Evolutionary conservation across 2,329 filamentous ascomycete species (phyloP).

Genomic region (Fusarium agapanthi): DNA sequence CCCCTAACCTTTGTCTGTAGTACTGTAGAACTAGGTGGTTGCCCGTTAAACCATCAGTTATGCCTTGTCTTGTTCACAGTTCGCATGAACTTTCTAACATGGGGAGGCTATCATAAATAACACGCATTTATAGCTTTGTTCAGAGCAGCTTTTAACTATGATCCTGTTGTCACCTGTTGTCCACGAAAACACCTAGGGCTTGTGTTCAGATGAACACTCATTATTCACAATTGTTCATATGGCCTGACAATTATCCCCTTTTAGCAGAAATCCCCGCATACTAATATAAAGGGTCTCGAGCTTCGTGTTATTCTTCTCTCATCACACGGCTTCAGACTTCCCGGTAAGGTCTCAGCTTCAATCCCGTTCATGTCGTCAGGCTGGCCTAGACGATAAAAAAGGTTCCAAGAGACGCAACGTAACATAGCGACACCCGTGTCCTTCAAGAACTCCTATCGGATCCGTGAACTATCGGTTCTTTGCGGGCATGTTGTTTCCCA

Average conservation of each 20-base stretch:
- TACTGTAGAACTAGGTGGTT: neutral
- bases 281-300: neutral
- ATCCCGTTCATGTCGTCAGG: neutral
- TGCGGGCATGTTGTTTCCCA: neutral
- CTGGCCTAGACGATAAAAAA: neutral
- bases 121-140: neutral
- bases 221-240: neutral
- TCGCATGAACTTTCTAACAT: neutral
- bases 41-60: neutral
- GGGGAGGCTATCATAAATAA: neutral
- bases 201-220: neutral
- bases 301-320: neutral
- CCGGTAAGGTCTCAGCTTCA: neutral
- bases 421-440: neutral
- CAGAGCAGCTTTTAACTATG: neutral
- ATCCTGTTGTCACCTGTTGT: neutral
- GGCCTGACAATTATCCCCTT: neutral
- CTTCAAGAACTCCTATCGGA: neutral
- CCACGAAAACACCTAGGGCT: neutral
- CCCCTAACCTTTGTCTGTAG: neutral
- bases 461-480: neutral
- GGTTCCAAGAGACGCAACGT: neutral
- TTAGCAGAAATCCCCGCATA: neutral
- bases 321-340: neutral
- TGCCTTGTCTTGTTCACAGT: neutral